phyloP scores from a whole-genome alignment of 129 eudicot species.

The Apium graveolens region DNA sequence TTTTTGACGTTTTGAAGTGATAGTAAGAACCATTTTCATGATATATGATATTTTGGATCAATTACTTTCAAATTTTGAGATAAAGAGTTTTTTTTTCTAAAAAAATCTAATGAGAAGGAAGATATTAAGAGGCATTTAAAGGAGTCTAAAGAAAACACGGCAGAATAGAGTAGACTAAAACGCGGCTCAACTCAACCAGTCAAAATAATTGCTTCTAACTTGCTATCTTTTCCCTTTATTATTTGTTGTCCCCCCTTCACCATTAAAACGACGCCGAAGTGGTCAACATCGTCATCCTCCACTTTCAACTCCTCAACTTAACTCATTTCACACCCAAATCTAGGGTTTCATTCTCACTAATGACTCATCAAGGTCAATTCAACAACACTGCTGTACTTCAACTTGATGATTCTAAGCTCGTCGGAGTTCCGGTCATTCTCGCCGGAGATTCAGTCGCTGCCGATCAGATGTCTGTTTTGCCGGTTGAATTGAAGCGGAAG shows the following conservation, averaged over 20 bases:
- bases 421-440: slow-evolving; percentile 24
- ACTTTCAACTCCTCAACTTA: slow-evolving; percentile 7
- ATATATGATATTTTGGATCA: too few relatives aligned
- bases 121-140: neutral
- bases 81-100: too few relatives aligned
- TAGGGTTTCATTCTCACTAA: slow-evolving; percentile 50
- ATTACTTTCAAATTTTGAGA: too few relatives aligned
- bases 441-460: slow-evolving; percentile 10
- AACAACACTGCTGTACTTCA: neutral
- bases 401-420: slow-evolving; percentile 25
- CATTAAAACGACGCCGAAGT: neutral
- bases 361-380: neutral
- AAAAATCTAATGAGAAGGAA: neutral
- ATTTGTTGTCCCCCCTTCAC: neutral
- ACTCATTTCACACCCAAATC: slow-evolving; percentile 3
- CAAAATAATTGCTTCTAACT: neutral
- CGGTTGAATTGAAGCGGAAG: slow-evolving; percentile 36
- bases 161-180: neutral
- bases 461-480: slow-evolving; percentile 13
- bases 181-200: slow-evolving; percentile 3
- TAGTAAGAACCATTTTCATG: too few relatives aligned
- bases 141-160: neutral
- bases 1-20: too few relatives aligned
- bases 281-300: neutral
- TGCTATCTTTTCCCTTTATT: neutral